phyloP scores from a whole-genome alignment of 1,284 basidiomycete genomes.

The Pseudozyma sp. region DNA sequence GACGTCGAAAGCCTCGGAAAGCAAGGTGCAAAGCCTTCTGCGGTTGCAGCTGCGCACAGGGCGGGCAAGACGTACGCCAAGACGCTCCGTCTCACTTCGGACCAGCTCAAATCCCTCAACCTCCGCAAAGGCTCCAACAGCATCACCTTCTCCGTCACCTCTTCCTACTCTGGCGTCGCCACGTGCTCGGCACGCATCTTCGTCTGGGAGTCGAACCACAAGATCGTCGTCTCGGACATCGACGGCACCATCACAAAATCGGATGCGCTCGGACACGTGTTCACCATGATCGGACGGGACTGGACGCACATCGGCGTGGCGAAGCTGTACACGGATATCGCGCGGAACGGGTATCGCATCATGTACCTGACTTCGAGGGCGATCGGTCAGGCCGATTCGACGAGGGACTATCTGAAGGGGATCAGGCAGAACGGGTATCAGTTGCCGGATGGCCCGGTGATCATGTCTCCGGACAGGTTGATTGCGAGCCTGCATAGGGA shows the following conservation, averaged over 20 bases:
- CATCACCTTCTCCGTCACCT: constrained; percentile 88
- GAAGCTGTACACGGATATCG: constrained; percentile 96
- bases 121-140: constrained; percentile 89
- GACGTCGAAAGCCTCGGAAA: constrained; percentile 6
- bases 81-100: constrained; percentile 86
- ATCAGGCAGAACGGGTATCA: constrained; percentile 96
- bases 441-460: constrained; percentile 95
- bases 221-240: constrained; percentile 95
- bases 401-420: constrained; percentile 91
- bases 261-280: constrained; percentile 95
- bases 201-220: constrained; percentile 90
- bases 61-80: constrained; percentile 82
- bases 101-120: constrained; percentile 79
- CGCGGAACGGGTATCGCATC: constrained; percentile 95
- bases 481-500: constrained; percentile 91
- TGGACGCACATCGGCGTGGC: constrained; percentile 99
- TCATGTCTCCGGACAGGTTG: constrained; percentile 97
- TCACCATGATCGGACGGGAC: constrained; percentile 98
- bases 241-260: constrained; percentile 97
- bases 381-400: constrained; percentile 97
- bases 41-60: constrained; percentile 5
- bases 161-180: constrained; percentile 84
- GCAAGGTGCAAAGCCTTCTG: constrained; percentile 1
- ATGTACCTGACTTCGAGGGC: constrained; percentile 98
- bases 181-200: constrained; percentile 90